phyloP scores from a whole-genome alignment of 2,329 filamentous ascomycete genomes.

The Claviceps fusiformis region DNA sequence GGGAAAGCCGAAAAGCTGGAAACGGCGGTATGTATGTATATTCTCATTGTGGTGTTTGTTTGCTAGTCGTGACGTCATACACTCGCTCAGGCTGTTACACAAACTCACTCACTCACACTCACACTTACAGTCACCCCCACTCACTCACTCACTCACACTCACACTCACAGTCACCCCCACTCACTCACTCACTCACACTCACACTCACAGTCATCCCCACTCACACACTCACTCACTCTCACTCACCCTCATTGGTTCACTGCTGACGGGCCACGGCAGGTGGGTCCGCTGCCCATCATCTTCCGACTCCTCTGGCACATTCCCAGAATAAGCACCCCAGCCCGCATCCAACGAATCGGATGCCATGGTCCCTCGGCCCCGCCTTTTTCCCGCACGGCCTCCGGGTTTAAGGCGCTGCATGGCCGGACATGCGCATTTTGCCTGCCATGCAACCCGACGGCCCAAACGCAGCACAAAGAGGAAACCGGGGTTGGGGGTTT shows the following conservation, averaged over 20 bases:
- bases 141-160: neutral
- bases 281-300: neutral
- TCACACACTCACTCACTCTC: neutral
- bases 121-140: neutral
- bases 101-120: neutral
- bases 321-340: neutral
- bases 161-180: neutral
- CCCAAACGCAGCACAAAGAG: too few species aligned
- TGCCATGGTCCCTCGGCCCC: too few species aligned
- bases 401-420: too few species aligned
- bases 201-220: too few species aligned
- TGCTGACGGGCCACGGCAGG: neutral
- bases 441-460: too few species aligned
- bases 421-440: too few species aligned
- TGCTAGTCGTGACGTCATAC: neutral
- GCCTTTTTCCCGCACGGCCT: too few species aligned
- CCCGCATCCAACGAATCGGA: neutral
- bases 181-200: neutral
- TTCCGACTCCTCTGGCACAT: neutral
- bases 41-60: neutral
- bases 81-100: neutral
- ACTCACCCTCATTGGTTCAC: too few species aligned
- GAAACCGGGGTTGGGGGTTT: neutral
- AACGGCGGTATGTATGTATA: neutral
- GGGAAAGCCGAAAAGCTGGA: too few species aligned